Base-by-base conservation (phyloP, 441 rosid genomes). In the Corymbia calophylla region DNA sequence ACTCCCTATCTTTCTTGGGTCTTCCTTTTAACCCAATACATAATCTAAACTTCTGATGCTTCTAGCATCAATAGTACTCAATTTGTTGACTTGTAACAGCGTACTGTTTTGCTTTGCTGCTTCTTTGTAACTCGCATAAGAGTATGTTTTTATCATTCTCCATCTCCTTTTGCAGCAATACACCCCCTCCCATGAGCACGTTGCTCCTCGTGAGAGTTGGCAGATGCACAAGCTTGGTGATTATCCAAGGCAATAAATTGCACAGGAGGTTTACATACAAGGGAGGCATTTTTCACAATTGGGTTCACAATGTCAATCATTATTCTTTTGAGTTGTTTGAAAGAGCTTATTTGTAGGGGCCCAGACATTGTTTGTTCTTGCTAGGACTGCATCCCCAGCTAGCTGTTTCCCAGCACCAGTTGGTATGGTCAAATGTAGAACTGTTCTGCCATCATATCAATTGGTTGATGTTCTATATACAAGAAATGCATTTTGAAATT, bases 131-230 rank as follows among this genome's bases (percentile, higher is more conserved):
- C 53, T 51, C 11, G 25, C 16, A 19, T 88, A 53, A 87, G 53
- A 73, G 53, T 77, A 86, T 88, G 87, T 39, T 86, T 89, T 7
- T 87, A 31, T 53, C 70, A 18, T 39, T 32, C 49, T 55, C 15
- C 16, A 7, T 86, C 49, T 32, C 66, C 35, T 90, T 91, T 93
- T 87, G 93, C 97, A 97, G 99, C 93, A 93, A 89, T 95, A 95
- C 88, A 88, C 93, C 88, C 97, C 99, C 85, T 93, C 92, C 56
- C 98, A 98, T 87, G 93, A 94, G 89, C 97, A 95, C 1, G 93
- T 97, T 70, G 97, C 99, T 88, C 91, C 98, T 54, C 98, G 92
- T 35, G 98, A 97, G 92, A 97, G 97, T 97, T 98, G 99, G 99
- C 91, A 94, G 86, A 94, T 92, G 96, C 94, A 95, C 91, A 93